Percentiles rank a stretch among this genome's conserved stretches.
phyloP scores from a whole-genome alignment of 1,284 basidiomycete genomes.

The Irpex lacteus region DNA sequence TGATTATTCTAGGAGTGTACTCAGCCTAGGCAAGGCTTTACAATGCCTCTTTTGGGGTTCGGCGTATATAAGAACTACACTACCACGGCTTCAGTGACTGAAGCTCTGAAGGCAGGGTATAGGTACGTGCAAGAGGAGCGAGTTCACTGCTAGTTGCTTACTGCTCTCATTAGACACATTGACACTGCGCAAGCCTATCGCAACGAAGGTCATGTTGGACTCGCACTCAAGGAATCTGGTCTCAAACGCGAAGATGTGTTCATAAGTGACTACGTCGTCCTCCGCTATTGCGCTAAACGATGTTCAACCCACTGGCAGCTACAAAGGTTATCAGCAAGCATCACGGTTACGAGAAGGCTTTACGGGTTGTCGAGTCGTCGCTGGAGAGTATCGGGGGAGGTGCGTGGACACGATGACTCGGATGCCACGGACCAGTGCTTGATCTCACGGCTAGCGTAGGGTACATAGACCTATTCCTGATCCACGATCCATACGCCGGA shows the following conservation, averaged over 20 bases:
- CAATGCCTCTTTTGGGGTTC: conserved; percentile 77
- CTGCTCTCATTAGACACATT: conserved; percentile 52
- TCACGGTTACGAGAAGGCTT: conserved; percentile 23
- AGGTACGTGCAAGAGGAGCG: conserved; percentile 37
- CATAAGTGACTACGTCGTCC: conserved; percentile 49
- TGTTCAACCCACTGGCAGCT: conserved; percentile 8
- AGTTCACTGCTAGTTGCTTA: not conserved
- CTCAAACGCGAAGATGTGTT: conserved; percentile 57
- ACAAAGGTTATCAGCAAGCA: conserved; percentile 16
- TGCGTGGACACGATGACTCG: not conserved
- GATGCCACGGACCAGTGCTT: not conserved
- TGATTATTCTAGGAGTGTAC: not conserved
- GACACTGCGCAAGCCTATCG: conserved; percentile 74
- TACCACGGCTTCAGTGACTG: conserved; percentile 54
- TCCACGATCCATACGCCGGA: conserved; percentile 52
- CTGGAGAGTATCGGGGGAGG: conserved; percentile 21
- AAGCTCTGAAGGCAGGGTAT: conserved; percentile 76
- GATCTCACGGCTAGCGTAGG: conserved; percentile 22
- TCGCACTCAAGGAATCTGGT: conserved; percentile 53
- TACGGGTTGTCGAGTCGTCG: conserved; percentile 21
- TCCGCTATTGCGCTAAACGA: not conserved
- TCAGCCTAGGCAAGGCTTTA: conserved; percentile 37
- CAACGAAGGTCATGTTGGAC: conserved; percentile 68
- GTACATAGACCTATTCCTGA: conserved; percentile 60
- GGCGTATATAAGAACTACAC: conserved; percentile 78